Base-by-base conservation (phyloP, 306 rosid genomes). In the Trifolium repens region DNA sequence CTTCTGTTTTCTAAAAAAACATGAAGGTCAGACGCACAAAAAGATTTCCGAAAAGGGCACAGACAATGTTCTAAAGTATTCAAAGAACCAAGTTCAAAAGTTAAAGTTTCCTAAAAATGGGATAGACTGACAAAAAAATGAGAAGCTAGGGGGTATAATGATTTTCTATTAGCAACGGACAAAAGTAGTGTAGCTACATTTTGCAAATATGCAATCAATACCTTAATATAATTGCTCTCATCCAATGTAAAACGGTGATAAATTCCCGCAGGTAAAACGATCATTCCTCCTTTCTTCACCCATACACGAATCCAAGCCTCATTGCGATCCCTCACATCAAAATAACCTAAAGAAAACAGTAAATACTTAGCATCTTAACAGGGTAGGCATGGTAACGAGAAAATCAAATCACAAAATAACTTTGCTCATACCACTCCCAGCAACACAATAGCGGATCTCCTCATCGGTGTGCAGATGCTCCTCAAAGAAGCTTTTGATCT, bases 391-490 rank as follows among this genome's bases (percentile, higher is more conserved):
- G 34, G 30, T 40, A 30, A 26, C 61, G 7, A 22, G 52, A 24
- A 68, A 72, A 81, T 12, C 68, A 55, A 69, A 60, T 52, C 71
- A 69, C 61, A 55, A 24, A 8, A 44, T 24, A 67, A 76, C 35
- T 37, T 40, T 44, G 72, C 46, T 46, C 82, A 75, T 67, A 96
- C 99, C 99, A 82, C 98, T 96, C 82, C 99, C 99, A 53, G 91
- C 96, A 67, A 85, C 96, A 82, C 79, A 40, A 15, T 88, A 96
- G 72, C 99, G 94, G 81, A 96, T 96, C 90, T 96, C 98, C 89
- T 96, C 99, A 50, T 96, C 99, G 7, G 91, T 90, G 84, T 96
- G 98, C 77, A 96, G 94, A 74, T 96, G 99, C 76, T 96, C 99
- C 76, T 90, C 98, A 57, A 85, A 96, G 54, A 96, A 96, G 78